phyloP scores from a whole-genome alignment of 2,329 filamentous ascomycete species.

The Fusarium albosuccineum region DNA sequence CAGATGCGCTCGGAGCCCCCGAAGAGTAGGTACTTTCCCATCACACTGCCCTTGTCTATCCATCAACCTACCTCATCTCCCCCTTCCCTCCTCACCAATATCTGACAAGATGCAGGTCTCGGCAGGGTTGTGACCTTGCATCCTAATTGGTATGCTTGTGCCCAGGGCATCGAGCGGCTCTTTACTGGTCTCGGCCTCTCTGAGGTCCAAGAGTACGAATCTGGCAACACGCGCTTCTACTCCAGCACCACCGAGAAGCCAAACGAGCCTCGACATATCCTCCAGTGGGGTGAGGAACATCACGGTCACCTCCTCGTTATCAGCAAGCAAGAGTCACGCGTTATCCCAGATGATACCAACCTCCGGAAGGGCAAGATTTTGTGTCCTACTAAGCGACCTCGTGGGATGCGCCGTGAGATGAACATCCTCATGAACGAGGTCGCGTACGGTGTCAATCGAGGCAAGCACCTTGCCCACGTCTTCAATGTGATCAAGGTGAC shows the following conservation, averaged over 20 bases:
- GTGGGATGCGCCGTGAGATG: slow-evolving; percentile 10
- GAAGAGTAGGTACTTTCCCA: too few relatives aligned
- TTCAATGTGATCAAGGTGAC: slow-evolving; percentile 7
- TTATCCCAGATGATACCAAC: background rate
- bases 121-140: background rate
- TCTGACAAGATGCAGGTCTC: slow-evolving; percentile 1
- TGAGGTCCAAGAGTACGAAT: background rate
- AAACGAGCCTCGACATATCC: background rate
- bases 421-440: slow-evolving; percentile 11
- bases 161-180: background rate
- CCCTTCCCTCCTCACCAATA: background rate
- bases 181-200: slow-evolving; percentile 9
- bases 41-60: background rate
- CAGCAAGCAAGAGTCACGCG: slow-evolving; percentile 1
- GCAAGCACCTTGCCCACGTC: background rate
- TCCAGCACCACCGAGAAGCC: background rate
- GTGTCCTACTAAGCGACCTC: background rate
- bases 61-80: background rate
- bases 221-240: slow-evolving; percentile 12
- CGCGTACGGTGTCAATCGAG: background rate
- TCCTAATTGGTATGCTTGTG: slow-evolving; percentile 2
- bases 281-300: slow-evolving; percentile 15
- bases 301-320: slow-evolving; percentile 12
- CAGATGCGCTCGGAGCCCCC: too few relatives aligned
- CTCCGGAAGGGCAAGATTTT: background rate